Evolutionary conservation across 2,329 filamentous ascomycete species (phyloP).

Genomic region (Colletotrichum lentis): DNA sequence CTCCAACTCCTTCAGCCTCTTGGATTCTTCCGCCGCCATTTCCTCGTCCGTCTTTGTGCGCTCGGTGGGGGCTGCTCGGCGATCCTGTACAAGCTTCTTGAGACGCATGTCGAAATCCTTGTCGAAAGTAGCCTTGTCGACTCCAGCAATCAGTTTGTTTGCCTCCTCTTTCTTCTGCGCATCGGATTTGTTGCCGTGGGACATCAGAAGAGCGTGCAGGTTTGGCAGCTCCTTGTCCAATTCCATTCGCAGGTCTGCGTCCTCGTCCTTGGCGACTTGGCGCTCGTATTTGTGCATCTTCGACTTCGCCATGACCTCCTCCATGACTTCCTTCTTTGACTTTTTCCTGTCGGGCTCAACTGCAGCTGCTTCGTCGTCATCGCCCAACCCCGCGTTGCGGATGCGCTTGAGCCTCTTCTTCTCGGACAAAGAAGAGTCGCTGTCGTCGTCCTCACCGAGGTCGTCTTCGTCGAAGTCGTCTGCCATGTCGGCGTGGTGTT

Average conservation of each 20-base stretch:
- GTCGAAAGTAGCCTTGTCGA: conserved; percentile 75
- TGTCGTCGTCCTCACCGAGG: conserved; percentile 66
- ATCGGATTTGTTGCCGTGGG: conserved; percentile 50
- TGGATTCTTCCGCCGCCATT: conserved; percentile 77
- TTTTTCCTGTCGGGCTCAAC: conserved; percentile 83
- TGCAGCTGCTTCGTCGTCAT: conserved; percentile 59
- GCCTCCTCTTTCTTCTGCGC: conserved; percentile 41
- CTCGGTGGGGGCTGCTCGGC: conserved; percentile 83
- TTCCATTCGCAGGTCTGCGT: conserved; percentile 84
- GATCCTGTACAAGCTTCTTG: conserved; percentile 83
- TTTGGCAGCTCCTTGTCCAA: conserved; percentile 84
- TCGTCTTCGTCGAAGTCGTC: conserved; percentile 87
- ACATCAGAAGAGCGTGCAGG: conserved; percentile 76
- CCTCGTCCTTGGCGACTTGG: conserved; percentile 90
- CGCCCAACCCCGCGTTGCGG: conserved; percentile 54
- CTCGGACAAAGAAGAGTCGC: conserved; percentile 63
- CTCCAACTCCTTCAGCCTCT: conserved; percentile 81
- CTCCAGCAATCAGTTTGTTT: conserved; percentile 53
- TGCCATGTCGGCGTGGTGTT: conserved; percentile 45
- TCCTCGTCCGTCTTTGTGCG: conserved; percentile 93
- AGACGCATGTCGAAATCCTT: conserved; percentile 88
- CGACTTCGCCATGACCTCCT: conserved; percentile 96
- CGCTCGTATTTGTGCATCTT: conserved; percentile 95
- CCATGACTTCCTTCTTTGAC: conserved; percentile 95
- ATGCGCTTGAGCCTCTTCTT: conserved; percentile 65